Evolutionary conservation across 1,139 yeast species (phyloP).

Genomic region (Sugiyamaella pinicola): DNA sequence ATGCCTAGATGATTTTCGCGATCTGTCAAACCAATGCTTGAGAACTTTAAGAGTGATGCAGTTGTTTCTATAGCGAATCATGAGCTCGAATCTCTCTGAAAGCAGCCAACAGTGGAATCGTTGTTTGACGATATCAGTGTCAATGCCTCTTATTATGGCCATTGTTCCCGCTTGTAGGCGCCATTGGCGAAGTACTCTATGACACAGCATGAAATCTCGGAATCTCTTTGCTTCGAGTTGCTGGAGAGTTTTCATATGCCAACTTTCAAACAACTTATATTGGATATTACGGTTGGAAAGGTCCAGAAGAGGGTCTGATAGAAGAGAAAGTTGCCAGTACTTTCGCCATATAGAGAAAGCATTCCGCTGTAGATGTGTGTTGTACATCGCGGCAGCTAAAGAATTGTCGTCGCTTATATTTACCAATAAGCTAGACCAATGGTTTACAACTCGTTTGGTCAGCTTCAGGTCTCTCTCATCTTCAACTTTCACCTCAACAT

Average conservation of each 20-base stretch:
- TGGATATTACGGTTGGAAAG: neutral
- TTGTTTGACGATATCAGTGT: constrained; percentile 19
- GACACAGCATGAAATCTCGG: constrained; percentile 27
- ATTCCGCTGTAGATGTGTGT: neutral
- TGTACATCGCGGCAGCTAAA: constrained; percentile 1
- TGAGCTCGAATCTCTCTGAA: constrained; percentile 24
- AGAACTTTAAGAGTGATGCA: constrained; percentile 16
- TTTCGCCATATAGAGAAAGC: constrained; percentile 11
- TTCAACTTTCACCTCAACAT: neutral
- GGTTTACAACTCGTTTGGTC: neutral
- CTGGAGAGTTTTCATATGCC: constrained; percentile 28
- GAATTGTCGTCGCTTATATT: neutral
- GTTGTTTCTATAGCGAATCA: constrained; percentile 24
- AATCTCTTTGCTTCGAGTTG: constrained; percentile 29
- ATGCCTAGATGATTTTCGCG: constrained; percentile 5
- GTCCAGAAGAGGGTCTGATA: constrained; percentile 2
- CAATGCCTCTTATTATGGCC: constrained; percentile 7
- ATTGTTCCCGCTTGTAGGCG: constrained; percentile 21
- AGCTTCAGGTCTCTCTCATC: neutral
- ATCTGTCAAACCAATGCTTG: constrained; percentile 23
- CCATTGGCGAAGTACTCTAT: constrained; percentile 27
- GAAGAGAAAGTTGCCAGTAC: neutral
- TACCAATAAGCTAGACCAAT: neutral
- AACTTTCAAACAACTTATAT: constrained; percentile 19
- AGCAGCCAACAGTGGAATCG: constrained; percentile 28